Evolutionary conservation across 805 yeast genomes (phyloP).

Genomic region (Phaffomyces antillensis): DNA sequence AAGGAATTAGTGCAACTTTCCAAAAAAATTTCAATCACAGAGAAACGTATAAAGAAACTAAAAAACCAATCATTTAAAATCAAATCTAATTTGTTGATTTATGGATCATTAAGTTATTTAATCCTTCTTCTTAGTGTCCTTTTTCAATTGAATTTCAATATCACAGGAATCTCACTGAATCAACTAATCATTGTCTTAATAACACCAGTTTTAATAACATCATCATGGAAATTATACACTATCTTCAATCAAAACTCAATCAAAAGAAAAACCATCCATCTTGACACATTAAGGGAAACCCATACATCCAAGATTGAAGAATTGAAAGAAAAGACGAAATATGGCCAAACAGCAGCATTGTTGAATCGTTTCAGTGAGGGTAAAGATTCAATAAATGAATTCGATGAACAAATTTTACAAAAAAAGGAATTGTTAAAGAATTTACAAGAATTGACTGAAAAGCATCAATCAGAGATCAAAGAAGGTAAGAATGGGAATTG

Average conservation of each 20-base stretch:
- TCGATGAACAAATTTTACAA: slow-evolving; percentile 35
- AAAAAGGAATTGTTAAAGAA: slow-evolving; percentile 32
- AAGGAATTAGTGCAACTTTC: slow-evolving; percentile 33
- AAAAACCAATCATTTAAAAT: slow-evolving; percentile 5
- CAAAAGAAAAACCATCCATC: slow-evolving; percentile 1
- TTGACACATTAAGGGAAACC: slow-evolving; percentile 32
- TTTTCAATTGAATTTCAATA: not conserved
- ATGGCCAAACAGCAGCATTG: slow-evolving; percentile 66
- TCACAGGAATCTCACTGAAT: not conserved
- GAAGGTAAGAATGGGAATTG: slow-evolving; percentile 18
- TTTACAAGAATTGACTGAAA: slow-evolving; percentile 3
- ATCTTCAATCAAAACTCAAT: slow-evolving; percentile 6
- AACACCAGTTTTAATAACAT: slow-evolving; percentile 3
- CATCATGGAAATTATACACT: not conserved
- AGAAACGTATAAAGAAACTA: slow-evolving; percentile 20
- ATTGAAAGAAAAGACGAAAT: slow-evolving; percentile 66
- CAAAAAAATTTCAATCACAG: slow-evolving; percentile 25
- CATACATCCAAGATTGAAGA: slow-evolving; percentile 56
- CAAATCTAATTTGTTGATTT: slow-evolving; percentile 1
- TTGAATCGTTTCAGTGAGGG: slow-evolving; percentile 56
- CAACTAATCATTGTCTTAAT: slow-evolving; percentile 1
- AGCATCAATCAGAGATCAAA: not conserved
- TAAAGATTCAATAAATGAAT: slow-evolving; percentile 32
- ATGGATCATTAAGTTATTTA: slow-evolving; percentile 11
- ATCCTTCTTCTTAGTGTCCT: not conserved